Conservation (phyloP, 2,329 filamentous ascomycete species). For the Diaporthe amygdali region DNA sequence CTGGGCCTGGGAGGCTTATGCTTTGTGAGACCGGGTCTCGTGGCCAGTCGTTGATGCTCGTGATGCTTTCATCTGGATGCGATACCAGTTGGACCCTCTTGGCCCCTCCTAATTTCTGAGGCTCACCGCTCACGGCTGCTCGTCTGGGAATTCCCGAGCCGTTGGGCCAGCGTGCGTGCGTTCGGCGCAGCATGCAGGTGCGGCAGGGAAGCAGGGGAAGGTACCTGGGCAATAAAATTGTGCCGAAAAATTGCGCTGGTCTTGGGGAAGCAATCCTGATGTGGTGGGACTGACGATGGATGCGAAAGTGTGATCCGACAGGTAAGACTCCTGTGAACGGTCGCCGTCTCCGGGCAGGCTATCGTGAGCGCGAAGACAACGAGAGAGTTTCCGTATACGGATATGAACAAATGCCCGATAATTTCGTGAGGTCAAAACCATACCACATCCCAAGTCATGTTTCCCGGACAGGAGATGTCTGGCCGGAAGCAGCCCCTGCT, state of each 20-base stretch:
- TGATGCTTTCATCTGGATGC: conserved; percentile 4
- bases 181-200: background rate
- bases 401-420: background rate
- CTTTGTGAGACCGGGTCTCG: background rate
- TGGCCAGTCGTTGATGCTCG: conserved; percentile 21
- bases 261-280: background rate
- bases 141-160: background rate
- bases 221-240: background rate
- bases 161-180: background rate
- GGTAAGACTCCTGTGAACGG: background rate
- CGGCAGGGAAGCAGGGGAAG: background rate
- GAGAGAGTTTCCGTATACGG: background rate
- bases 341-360: background rate
- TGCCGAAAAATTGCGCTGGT: background rate
- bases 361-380: background rate
- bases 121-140: conserved; percentile 17
- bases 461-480: background rate
- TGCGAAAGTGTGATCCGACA: background rate
- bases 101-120: background rate
- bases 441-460: background rate
- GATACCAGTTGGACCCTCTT: conserved; percentile 1
- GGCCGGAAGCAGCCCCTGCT: background rate
- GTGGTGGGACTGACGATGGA: background rate
- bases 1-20: background rate
- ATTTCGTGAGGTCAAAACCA: background rate